Base-by-base conservation (phyloP, 192 early-diverging fungal species). In the Umbelopsis sp. region DNA sequence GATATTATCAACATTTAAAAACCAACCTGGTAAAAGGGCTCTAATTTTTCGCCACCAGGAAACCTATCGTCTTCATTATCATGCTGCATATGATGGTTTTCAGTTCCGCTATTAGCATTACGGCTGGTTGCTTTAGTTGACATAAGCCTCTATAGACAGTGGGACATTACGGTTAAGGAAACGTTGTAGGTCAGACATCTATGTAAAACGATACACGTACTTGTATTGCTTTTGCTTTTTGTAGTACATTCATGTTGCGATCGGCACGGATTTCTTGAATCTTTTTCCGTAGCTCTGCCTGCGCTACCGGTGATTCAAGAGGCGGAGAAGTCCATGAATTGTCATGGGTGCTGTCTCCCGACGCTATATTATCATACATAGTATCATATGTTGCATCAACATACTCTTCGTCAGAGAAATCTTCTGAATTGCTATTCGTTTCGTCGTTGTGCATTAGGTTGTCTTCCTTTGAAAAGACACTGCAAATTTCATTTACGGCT, bases 191-290 rank as follows among this genome's bases (percentile, higher is more conserved):
- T 66, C 25, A 53, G 24, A 16, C 7, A 29, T 3, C 11, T 16
- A 10, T 25, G 34, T 17, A 14, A 43, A 34, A 26, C n/a, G 17
- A 54, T 38, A 16, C 11, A 56, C 53, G 41, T 80, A 91, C 91
- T 85, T 93, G 92, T n/a, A 94, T 91, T 66, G 80, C 78, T 70
- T 79, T 82, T 14, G 91, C 88, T 70, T 94, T 94, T 45, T 90
- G 86, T n/a, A 74, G 75, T 41, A 84, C 72, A 25, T 76, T 43
- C 12, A 91, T 71, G 14, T 65, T 21, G 14, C 71, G 59, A 70
- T 93, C 82, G 26, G 66, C 32, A 70, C 91, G 91, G 59, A 93
- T 93, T 3, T 74, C 80, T 43, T 90, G 78, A 66, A 94, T 94
- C 69, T 84, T 88, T 52, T 81, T 84, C 51, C 91, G 72, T 70